Percentiles rank a stretch among this genome's conserved stretches.
These are phyloP conservation scores for Sanghuangporus weigelae DNA, from an alignment of 1,284 basidiomycete genomes.

Conservation along the genomic window DNA sequence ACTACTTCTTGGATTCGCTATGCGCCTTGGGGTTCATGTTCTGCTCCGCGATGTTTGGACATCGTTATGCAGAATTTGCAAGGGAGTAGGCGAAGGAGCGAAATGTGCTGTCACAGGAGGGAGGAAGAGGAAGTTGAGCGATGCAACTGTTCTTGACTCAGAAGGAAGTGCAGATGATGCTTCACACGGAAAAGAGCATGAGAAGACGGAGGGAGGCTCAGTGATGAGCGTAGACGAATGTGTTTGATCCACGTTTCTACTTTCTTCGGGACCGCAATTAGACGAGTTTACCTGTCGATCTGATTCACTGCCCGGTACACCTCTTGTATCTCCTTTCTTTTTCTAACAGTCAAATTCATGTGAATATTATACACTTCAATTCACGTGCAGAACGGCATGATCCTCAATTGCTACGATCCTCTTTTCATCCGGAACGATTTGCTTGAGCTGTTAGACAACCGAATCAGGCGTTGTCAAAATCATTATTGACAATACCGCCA, in stretches of 20 bases:
- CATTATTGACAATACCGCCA: too few species aligned
- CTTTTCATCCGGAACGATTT: too few species aligned
- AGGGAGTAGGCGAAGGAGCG: not conserved
- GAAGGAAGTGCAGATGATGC: not conserved
- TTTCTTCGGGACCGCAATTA: not conserved
- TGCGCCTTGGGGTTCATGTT: not conserved
- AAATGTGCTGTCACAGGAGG: not conserved
- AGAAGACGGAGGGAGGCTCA: not conserved
- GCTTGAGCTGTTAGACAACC: too few species aligned
- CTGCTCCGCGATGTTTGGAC: not conserved
- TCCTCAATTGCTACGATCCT: too few species aligned
- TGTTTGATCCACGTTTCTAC: not conserved
- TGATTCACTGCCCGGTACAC: not conserved
- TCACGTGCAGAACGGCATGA: too few species aligned
- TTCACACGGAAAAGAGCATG: not conserved
- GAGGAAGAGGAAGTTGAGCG: not conserved
- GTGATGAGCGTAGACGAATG: not conserved
- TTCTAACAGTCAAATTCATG: too few species aligned
- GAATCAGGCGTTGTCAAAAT: too few species aligned
- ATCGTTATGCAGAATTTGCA: not conserved
- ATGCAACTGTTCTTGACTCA: not conserved
- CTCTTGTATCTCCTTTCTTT: not conserved
- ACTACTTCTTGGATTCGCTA: constrained; percentile 4
- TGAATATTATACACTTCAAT: too few species aligned
- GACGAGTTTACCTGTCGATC: not conserved